A percentile compares a stretch with the other conserved stretches of the same genome.
Conservation (phyloP, 805 yeast genomes). For the Komagataella mondaviorum region DNA sequence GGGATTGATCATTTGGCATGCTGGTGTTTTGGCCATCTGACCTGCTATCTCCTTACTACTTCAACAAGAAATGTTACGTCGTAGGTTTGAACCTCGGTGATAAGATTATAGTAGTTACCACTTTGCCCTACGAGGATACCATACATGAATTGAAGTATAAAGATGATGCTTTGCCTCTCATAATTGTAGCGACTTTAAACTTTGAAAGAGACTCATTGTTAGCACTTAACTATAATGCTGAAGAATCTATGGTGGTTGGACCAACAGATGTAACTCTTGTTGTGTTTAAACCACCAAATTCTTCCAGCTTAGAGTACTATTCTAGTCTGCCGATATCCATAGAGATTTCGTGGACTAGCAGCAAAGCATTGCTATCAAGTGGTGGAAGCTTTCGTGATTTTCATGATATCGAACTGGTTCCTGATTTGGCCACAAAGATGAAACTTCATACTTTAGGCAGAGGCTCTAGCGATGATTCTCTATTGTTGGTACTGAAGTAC, state of each 20-base stretch:
- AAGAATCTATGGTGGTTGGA: background rate
- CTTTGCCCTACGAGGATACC: constrained; percentile 3
- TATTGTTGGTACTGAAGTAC: constrained; percentile 2
- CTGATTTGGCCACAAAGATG: background rate
- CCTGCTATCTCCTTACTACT: background rate
- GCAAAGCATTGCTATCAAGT: constrained; percentile 3
- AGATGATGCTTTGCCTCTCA: constrained; percentile 4
- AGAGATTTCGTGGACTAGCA: constrained; percentile 28
- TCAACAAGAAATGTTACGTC: background rate
- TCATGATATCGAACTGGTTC: background rate
- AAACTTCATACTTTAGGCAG: background rate
- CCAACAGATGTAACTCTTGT: constrained; percentile 17
- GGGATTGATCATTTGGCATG: background rate
- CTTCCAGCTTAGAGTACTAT: constrained; percentile 60
- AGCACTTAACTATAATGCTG: background rate
- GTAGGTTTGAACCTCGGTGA: background rate
- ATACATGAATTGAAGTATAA: constrained; percentile 8
- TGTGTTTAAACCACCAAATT: constrained; percentile 60
- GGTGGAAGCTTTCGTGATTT: background rate
- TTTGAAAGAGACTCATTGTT: background rate
- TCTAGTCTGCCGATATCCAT: constrained; percentile 63
- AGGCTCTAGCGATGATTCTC: background rate
- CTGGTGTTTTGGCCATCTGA: background rate
- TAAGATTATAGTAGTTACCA: background rate
- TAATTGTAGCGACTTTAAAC: constrained; percentile 3